Conservation (phyloP, 2,329 filamentous ascomycete species). For the Dactylellina haptotyla region DNA sequence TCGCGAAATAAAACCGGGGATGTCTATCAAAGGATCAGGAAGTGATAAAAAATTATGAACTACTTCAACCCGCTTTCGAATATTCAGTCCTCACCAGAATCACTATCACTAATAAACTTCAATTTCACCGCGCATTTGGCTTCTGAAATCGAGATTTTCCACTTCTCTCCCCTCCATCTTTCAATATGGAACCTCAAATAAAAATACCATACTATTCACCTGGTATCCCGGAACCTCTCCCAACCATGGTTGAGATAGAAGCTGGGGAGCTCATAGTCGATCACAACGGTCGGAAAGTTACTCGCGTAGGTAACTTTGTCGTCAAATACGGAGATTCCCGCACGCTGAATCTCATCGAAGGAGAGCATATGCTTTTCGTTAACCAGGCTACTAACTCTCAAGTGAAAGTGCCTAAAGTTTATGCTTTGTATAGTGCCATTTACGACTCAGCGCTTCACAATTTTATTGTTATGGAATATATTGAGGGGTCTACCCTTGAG, state of each 20-base stretch:
- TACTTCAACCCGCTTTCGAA: too few species aligned
- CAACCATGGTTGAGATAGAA: not conserved
- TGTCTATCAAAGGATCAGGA: too few species aligned
- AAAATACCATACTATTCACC: not conserved
- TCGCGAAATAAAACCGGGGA: too few species aligned
- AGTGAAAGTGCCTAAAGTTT: constrained; percentile 10
- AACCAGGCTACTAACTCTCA: not conserved
- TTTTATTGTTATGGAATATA: constrained; percentile 10
- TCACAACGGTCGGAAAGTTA: not conserved
- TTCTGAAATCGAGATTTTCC: too few species aligned
- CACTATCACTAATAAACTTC: too few species aligned
- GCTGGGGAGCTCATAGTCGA: not conserved
- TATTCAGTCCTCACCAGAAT: too few species aligned
- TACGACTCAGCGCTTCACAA: not conserved
- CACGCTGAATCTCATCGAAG: not conserved
- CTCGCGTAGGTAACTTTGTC: not conserved
- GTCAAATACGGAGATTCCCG: not conserved
- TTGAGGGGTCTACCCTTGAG: not conserved
- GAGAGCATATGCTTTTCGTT: not conserved
- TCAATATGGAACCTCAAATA: not conserved
- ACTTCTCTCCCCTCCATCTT: too few species aligned
- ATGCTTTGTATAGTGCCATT: not conserved
- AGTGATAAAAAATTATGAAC: too few species aligned
- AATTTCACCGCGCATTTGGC: too few species aligned
- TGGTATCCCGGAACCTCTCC: not conserved